These are phyloP conservation scores for Cutaneotrichosporon sp. DNA, from an alignment of 1,284 basidiomycete species.

Conservation along the genomic window DNA sequence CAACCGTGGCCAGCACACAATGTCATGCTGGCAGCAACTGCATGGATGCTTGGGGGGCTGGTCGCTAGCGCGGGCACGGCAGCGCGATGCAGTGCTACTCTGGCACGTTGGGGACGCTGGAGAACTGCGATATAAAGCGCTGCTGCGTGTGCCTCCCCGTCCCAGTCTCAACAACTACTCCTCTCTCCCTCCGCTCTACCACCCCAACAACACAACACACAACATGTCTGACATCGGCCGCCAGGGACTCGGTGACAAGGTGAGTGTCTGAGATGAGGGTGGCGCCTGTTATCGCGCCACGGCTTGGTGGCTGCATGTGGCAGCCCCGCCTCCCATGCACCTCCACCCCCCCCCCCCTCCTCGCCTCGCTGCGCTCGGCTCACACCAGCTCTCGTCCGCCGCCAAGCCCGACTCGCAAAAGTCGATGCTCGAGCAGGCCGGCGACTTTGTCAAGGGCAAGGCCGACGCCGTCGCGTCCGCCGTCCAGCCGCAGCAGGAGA, in stretches of 20 bases:
- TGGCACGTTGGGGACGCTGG: too few relatives aligned
- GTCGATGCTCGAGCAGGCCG: slow-evolving; percentile 50
- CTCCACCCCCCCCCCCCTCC: too few relatives aligned
- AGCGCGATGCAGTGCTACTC: too few relatives aligned
- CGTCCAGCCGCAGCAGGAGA: slow-evolving; percentile 45
- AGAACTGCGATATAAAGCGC: slow-evolving; percentile 2
- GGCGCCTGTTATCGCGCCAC: neutral
- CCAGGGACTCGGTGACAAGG: slow-evolving; percentile 49
- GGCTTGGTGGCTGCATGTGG: too few relatives aligned
- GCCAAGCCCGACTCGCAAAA: slow-evolving; percentile 52
- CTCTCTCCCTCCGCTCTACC: neutral
- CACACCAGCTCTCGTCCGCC: slow-evolving; percentile 30
- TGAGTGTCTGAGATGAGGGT: slow-evolving; percentile 12
- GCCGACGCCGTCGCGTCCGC: slow-evolving; percentile 47
- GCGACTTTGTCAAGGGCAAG: slow-evolving; percentile 44
- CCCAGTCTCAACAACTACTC: neutral
- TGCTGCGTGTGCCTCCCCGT: too few relatives aligned
- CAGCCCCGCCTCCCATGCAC: too few relatives aligned
- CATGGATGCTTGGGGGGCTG: too few relatives aligned
- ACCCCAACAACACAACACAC: neutral
- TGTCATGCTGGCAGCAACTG: too few relatives aligned
- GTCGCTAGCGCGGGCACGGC: too few relatives aligned
- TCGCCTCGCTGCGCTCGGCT: too few relatives aligned
- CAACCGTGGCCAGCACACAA: too few relatives aligned
- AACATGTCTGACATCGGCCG: slow-evolving; percentile 35